A percentile compares a stretch with the other conserved stretches of the same genome.
Conservation (phyloP, 2,329 filamentous ascomycete genomes). For the Beauveria scarabaeidicola region DNA sequence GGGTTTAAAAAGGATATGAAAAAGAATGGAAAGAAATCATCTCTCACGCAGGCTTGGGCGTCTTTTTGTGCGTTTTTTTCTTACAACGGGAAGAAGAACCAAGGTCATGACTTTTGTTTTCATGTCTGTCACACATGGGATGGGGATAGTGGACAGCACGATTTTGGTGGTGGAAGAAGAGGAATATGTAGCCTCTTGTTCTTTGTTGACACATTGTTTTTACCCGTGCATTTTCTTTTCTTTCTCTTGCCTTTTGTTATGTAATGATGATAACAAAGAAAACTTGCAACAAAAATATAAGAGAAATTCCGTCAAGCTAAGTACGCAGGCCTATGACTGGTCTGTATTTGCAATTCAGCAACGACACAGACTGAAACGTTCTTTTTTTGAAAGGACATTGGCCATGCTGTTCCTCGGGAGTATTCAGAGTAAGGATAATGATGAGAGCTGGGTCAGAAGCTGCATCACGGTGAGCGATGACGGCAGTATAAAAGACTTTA, state of each 20-base stretch:
- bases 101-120: slow-evolving; percentile 6
- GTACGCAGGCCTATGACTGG: not conserved
- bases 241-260: slow-evolving; percentile 6
- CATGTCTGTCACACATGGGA: slow-evolving; percentile 7
- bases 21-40: slow-evolving; percentile 8
- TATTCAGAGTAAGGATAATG: not conserved
- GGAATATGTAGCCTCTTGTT: not conserved
- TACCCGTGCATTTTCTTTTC: not conserved
- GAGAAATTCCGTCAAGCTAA: not conserved
- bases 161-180: slow-evolving; percentile 1
- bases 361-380: not conserved
- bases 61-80: slow-evolving; percentile 6
- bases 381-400: too few species aligned
- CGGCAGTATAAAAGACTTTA: too few species aligned
- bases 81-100: not conserved
- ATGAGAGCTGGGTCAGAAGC: not conserved
- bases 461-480: too few species aligned
- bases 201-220: slow-evolving; percentile 1
- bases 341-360: not conserved
- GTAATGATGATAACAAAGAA: slow-evolving; percentile 11
- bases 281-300: slow-evolving; percentile 2
- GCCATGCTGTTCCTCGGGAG: too few species aligned
- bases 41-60: slow-evolving; percentile 5
- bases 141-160: not conserved
- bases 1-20: not conserved